Evolutionary conservation across 768 basidiomycete genomes (phyloP).

Genomic region (Clathrus columnatus): DNA sequence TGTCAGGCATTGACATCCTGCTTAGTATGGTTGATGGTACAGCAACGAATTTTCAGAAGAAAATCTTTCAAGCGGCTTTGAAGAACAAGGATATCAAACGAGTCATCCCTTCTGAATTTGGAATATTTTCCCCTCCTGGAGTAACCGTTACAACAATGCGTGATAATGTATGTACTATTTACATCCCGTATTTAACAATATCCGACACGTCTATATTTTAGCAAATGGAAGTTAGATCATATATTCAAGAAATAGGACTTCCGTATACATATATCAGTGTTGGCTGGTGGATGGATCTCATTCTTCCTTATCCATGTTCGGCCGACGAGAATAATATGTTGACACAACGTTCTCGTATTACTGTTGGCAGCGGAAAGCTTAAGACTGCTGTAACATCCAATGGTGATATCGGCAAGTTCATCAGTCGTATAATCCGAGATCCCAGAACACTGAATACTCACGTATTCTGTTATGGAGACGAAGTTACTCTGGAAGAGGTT

Average conservation of each 20-base stretch:
- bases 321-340: too few species aligned
- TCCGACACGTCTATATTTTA: too few species aligned
- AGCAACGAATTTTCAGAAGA: too few species aligned
- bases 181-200: too few species aligned
- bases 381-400: constrained; percentile 18
- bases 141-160: too few species aligned
- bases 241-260: constrained; percentile 17
- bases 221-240: constrained; percentile 23
- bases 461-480: constrained; percentile 22
- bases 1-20: constrained; percentile 13
- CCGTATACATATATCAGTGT: constrained; percentile 25
- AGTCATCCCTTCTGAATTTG: too few species aligned
- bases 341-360: constrained; percentile 7
- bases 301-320: constrained; percentile 7
- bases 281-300: constrained; percentile 24
- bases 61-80: too few species aligned
- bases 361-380: constrained; percentile 16
- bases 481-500: constrained; percentile 18
- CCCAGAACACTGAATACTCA: constrained; percentile 23
- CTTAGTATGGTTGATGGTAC: too few species aligned
- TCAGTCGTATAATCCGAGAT: constrained; percentile 24
- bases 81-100: too few species aligned
- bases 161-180: too few species aligned
- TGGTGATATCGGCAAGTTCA: constrained; percentile 22
- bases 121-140: too few species aligned